phyloP scores from a whole-genome alignment of 192 early-diverging fungal species.

The Dispira parvispora region DNA sequence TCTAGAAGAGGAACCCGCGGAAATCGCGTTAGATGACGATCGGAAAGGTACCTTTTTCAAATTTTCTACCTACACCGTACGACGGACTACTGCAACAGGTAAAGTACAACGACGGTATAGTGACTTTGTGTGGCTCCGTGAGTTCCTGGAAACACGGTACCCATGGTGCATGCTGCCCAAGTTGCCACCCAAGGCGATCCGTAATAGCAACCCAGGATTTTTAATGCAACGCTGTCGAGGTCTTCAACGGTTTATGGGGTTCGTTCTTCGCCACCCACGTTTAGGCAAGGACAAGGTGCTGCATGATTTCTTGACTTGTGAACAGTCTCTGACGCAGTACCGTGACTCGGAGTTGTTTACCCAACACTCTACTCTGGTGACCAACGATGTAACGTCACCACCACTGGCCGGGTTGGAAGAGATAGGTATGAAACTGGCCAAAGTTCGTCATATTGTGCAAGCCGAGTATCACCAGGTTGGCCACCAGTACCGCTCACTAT shows the following conservation, averaged over 20 bases:
- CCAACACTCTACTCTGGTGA: neutral
- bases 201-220: conserved; percentile 56
- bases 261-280: conserved; percentile 57
- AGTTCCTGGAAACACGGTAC: conserved; percentile 58
- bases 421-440: neutral
- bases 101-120: conserved; percentile 69
- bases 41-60: conserved; percentile 54
- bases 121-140: conserved; percentile 81
- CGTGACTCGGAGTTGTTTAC: neutral
- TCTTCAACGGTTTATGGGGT: conserved; percentile 51
- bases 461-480: neutral
- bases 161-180: conserved; percentile 65
- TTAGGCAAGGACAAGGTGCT: conserved; percentile 36
- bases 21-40: conserved; percentile 31
- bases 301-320: neutral
- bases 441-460: neutral
- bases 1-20: conserved; percentile 32
- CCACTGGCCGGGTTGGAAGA: neutral
- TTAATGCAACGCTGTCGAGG: conserved; percentile 52
- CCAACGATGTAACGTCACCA: neutral
- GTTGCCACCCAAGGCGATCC: conserved; percentile 77
- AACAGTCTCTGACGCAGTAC: neutral
- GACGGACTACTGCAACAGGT: conserved; percentile 22
- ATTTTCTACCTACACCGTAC: conserved; percentile 72
- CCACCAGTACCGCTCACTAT: neutral